phyloP scores from a whole-genome alignment of 306 rosid genomes.

The Castanospermum australe region DNA sequence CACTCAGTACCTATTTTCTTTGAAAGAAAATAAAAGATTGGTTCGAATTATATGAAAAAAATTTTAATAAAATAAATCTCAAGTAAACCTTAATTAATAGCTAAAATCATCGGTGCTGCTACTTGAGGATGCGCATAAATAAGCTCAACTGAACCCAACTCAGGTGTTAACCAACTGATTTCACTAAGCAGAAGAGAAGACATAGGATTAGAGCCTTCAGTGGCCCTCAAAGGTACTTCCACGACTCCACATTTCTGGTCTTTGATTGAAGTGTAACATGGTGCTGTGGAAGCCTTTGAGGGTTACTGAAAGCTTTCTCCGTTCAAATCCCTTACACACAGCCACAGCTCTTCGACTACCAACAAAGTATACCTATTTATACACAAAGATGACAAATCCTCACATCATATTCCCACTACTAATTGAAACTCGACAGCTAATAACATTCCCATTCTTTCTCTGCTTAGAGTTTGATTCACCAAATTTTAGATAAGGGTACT shows the following conservation, averaged over 20 bases:
- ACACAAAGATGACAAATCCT: neutral
- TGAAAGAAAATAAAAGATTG: no score
- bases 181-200: neutral
- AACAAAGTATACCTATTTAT: slow-evolving; percentile 16
- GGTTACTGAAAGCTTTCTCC: slow-evolving; percentile 26
- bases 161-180: neutral
- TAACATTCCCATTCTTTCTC: neutral
- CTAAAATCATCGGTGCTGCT: no score
- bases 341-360: neutral
- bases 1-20: no score
- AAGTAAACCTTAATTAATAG: no score
- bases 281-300: slow-evolving; percentile 27
- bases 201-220: neutral
- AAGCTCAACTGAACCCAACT: neutral
- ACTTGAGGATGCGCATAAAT: neutral
- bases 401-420: neutral
- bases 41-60: no score
- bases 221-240: neutral
- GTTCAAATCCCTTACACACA: neutral
- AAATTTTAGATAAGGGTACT: slow-evolving; percentile 21
- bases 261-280: neutral
- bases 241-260: neutral
- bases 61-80: no score
- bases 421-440: neutral
- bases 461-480: slow-evolving; percentile 11